These are phyloP conservation scores for Sclerotinia nivalis DNA, from an alignment of 2,329 filamentous ascomycete species.

Conservation along the genomic window DNA sequence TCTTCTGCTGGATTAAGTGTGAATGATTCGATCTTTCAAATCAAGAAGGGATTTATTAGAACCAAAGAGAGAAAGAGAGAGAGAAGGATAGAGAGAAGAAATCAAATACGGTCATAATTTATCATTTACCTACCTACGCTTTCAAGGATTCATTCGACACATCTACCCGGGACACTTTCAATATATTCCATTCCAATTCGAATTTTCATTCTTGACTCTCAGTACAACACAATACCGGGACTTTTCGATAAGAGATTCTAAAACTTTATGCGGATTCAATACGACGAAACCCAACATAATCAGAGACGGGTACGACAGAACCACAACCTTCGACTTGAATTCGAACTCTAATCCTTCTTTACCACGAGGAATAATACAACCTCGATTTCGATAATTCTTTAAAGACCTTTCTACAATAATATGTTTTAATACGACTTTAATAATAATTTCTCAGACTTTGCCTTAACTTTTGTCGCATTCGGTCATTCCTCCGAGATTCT, in stretches of 20 bases:
- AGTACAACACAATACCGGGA: background rate
- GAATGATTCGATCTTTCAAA: background rate
- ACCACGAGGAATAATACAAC: background rate
- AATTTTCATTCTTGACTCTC: slow-evolving; percentile 6
- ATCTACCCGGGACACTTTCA: background rate
- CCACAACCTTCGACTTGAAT: background rate
- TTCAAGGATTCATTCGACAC: background rate
- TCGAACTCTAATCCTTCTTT: background rate
- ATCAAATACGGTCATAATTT: background rate
- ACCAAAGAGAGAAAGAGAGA: background rate
- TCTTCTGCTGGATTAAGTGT: background rate
- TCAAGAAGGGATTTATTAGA: background rate
- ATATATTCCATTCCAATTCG: slow-evolving; percentile 6
- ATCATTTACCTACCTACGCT: background rate
- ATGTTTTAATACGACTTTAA: slow-evolving; percentile 16
- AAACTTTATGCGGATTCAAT: background rate
- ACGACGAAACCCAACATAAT: slow-evolving; percentile 7
- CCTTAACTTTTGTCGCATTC: background rate
- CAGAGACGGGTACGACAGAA: slow-evolving; percentile 10
- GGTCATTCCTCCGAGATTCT: background rate
- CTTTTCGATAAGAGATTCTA: background rate
- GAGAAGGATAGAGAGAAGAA: background rate
- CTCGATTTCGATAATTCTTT: background rate
- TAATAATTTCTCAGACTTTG: background rate
- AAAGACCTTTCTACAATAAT: background rate